Evolutionary conservation across 1,284 basidiomycete species (phyloP).

Genomic region (Microbotryomycetes sp.): DNA sequence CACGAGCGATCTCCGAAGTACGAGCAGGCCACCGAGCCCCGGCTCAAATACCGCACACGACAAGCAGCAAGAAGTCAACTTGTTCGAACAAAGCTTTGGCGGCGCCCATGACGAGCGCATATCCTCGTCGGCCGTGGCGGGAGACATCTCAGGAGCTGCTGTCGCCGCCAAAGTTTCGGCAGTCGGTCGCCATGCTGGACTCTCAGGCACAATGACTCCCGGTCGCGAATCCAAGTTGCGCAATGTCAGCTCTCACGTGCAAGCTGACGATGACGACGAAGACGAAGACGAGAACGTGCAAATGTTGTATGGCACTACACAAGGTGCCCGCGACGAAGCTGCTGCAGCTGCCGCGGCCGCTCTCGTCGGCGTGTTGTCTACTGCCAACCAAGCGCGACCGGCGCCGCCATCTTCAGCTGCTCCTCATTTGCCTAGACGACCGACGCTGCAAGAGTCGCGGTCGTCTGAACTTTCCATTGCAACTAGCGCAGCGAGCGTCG

Average conservation of each 20-base stretch:
- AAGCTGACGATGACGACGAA: not conserved
- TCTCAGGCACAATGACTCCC: not conserved
- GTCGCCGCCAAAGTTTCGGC: no score
- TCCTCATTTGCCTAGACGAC: not conserved
- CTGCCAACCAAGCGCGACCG: no score
- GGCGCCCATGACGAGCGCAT: not conserved
- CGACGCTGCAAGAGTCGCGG: not conserved
- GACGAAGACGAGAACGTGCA: not conserved
- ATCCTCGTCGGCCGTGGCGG: no score
- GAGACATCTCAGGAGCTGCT: no score
- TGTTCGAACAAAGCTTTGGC: not conserved
- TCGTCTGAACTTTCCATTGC: not conserved
- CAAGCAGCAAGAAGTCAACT: not conserved
- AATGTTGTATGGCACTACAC: not conserved
- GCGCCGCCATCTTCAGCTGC: not conserved
- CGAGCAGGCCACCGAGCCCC: not conserved
- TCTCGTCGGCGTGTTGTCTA: not conserved
- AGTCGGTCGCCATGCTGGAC: no score
- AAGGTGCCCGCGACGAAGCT: not conserved
- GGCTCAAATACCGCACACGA: not conserved
- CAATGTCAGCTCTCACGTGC: not conserved
- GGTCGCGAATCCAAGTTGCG: not conserved
- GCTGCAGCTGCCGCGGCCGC: not conserved
- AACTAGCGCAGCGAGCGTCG: not conserved
- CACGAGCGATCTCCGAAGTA: not conserved